Evolutionary conservation across 2,329 filamentous ascomycete species (phyloP).

Genomic region (Dothistroma pini): DNA sequence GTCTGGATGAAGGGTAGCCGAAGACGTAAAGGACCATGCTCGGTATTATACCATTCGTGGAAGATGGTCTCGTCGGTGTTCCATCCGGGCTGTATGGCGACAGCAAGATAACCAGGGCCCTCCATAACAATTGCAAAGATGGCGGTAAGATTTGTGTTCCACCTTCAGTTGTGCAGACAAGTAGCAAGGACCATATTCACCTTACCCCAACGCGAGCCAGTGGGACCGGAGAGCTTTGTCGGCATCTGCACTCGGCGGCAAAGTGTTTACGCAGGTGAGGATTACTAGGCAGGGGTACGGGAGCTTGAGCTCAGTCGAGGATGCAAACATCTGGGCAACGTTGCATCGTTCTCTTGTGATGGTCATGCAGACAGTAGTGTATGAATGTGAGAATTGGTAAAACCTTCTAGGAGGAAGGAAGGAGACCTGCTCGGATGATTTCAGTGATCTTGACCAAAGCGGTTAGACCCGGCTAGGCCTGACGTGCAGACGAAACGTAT

Average conservation of each 20-base stretch:
- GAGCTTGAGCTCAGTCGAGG: not conserved
- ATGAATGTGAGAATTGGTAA: too few relatives aligned
- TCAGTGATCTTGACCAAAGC: too few relatives aligned
- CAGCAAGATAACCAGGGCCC: constrained; percentile 68
- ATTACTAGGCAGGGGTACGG: not conserved
- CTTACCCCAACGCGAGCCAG: not conserved
- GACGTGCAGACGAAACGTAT: too few relatives aligned
- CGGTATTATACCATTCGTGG: constrained; percentile 93
- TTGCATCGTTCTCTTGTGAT: too few relatives aligned
- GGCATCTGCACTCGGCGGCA: constrained; percentile 5
- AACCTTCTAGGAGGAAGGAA: too few relatives aligned
- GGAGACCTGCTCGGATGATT: too few relatives aligned
- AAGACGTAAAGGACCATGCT: constrained; percentile 79
- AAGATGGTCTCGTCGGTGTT: constrained; percentile 66
- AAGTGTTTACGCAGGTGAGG: constrained; percentile 7
- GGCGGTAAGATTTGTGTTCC: constrained; percentile 22
- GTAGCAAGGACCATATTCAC: not conserved
- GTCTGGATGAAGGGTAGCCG: constrained; percentile 71
- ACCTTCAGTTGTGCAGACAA: not conserved
- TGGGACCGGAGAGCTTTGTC: constrained; percentile 3
- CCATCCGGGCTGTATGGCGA: constrained; percentile 77
- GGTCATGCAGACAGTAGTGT: too few relatives aligned
- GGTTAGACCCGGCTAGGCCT: too few relatives aligned
- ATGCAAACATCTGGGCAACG: not conserved
- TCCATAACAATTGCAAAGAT: constrained; percentile 25